Evolutionary conservation across 1,139 yeast genomes (phyloP), one percentile per base, ranked within the genome.

Genomic region (Debaryomyces singareniensis): DNA sequence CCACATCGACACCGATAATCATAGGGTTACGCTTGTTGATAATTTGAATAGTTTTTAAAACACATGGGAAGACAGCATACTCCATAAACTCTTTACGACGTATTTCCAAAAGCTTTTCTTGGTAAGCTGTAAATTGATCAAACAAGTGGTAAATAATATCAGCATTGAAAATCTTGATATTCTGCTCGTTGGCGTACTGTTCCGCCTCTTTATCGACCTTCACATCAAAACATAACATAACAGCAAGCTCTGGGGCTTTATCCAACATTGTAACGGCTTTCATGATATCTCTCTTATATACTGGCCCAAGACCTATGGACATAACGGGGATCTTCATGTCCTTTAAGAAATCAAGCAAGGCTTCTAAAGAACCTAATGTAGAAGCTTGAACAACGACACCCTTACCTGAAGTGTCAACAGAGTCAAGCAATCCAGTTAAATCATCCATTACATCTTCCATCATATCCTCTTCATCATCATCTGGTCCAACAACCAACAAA

Each of bases 401-500:
- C 52, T 73, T 77, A 49, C 98, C 98, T 28, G 89, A 73, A 41
- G 83, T 78, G 59, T 93, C 98, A 38, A 91, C 96, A 37, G 95
- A 84, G 57, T 87, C 97, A 49, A 91, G 70, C 46, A 91, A 70
- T 28, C 96, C 96, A 25, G 97, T 87, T 56, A 91, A 72, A 59
- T 91, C 99, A 50, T 91, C 96, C 98, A 93, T 93, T 37, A 91
- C 96, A 43, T 91, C 97, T 55, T 91, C 98, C 94, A 85, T 84
- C 46, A 91, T 55, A 36, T 91, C 97, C 36, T 93, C 98, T 63
- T 91, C 98, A 48, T 91, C 96, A 45, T 93, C 99, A 39, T 86
- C 96, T 43, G 91, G 95, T 25, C 96, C 96, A 42, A 87, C 96
- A 45, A 91, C 93, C 42, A 93, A 65, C 60, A 91, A 71, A 54